Conservation (phyloP, 225 moss, liverwort and hornwort species). For the Polytrichum commune region DNA sequence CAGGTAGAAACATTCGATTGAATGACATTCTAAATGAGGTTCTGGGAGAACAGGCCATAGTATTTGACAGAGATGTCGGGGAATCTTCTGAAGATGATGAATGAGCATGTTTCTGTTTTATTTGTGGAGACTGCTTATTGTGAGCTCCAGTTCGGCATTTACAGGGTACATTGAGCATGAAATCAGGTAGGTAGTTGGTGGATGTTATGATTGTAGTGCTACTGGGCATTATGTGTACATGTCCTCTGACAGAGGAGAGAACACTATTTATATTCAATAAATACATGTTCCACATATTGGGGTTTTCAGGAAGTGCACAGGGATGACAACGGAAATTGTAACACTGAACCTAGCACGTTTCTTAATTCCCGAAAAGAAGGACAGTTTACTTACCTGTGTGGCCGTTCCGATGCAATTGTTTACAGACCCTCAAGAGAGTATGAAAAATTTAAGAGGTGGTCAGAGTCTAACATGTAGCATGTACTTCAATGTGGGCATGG, state of each 20-base stretch:
- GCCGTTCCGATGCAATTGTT: neutral
- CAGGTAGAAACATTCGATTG: too few relatives aligned
- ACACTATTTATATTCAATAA: neutral
- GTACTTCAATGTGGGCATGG: too few relatives aligned
- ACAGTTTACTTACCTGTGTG: neutral
- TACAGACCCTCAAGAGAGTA: neutral
- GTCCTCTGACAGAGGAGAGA: neutral
- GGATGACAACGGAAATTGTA: neutral
- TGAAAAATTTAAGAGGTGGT: too few relatives aligned
- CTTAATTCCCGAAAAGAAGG: neutral
- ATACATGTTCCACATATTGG: neutral
- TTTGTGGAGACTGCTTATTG: neutral
- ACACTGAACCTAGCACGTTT: neutral
- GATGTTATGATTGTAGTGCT: neutral
- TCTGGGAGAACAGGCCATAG: constrained; percentile 1
- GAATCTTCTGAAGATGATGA: neutral
- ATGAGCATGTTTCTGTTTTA: neutral
- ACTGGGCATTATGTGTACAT: neutral
- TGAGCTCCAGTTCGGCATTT: neutral
- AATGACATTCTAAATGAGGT: too few relatives aligned
- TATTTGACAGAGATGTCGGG: too few relatives aligned
- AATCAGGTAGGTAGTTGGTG: neutral
- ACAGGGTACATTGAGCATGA: neutral
- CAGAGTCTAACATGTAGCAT: too few relatives aligned
- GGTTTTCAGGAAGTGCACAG: neutral